Conservation (phyloP, 371 early-diverging fungal genomes). For the Saksenaea vasiformis region DNA sequence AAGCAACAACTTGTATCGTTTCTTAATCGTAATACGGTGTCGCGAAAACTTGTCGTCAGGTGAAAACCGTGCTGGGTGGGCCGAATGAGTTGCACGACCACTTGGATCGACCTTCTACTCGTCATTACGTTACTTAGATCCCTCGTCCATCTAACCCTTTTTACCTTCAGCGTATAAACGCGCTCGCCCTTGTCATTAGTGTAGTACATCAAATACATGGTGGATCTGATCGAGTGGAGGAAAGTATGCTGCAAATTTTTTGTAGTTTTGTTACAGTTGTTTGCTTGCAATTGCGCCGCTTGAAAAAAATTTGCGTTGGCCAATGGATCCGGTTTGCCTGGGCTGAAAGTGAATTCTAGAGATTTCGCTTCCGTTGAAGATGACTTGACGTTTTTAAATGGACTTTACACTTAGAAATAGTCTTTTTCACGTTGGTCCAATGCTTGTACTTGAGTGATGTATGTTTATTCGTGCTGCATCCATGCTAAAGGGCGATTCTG, state of each 20-base stretch:
- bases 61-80: constrained; percentile 97
- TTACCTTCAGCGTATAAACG: constrained; percentile 96
- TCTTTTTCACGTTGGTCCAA: too few species aligned
- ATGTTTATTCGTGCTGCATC: too few species aligned
- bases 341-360: too few species aligned
- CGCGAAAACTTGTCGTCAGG: constrained; percentile 99
- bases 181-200: constrained; percentile 83
- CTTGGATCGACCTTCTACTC: constrained; percentile 78
- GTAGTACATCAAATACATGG: constrained; percentile 97
- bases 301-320: too few species aligned
- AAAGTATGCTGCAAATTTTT: background rate
- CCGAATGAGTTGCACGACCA: constrained; percentile 89
- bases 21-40: constrained; percentile 97
- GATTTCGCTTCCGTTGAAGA: too few species aligned
- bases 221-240: background rate
- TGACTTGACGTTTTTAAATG: too few species aligned
- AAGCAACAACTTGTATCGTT: constrained; percentile 86
- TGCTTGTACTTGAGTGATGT: too few species aligned
- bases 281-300: too few species aligned
- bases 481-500: too few species aligned
- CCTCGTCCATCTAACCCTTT: background rate
- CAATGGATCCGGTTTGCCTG: too few species aligned
- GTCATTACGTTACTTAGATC: background rate
- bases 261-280: too few species aligned
- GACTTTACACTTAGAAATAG: too few species aligned